Evolutionary conservation across 1,284 basidiomycete genomes (phyloP).

Genomic region (Neonothopanus nambi): DNA sequence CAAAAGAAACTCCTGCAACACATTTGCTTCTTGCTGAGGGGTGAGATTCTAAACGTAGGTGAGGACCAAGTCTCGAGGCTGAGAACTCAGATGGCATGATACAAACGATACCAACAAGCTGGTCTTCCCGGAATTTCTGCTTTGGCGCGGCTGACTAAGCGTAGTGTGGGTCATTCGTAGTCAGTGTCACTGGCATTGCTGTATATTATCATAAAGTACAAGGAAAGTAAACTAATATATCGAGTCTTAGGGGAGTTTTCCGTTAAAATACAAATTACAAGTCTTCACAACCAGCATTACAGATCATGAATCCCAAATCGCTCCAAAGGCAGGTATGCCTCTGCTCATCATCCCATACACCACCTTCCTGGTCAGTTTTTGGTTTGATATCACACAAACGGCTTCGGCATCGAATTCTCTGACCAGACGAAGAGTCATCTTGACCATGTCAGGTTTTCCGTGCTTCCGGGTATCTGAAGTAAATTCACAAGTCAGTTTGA

Average conservation of each 20-base stretch:
- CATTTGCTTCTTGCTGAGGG: constrained; percentile 51
- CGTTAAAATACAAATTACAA: constrained; percentile 37
- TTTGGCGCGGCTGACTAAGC: too few species aligned
- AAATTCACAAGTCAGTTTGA: not conserved
- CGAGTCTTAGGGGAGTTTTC: too few species aligned
- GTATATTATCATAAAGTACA: too few species aligned
- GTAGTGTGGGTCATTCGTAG: too few species aligned
- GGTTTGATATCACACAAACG: constrained; percentile 62
- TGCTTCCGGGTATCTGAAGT: constrained; percentile 52
- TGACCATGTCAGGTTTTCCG: constrained; percentile 65
- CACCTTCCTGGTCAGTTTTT: constrained; percentile 58
- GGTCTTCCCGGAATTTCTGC: too few species aligned
- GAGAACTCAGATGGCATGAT: not conserved
- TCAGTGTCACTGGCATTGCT: too few species aligned
- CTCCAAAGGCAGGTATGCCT: constrained; percentile 61
- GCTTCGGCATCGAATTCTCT: constrained; percentile 63
- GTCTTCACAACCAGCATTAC: constrained; percentile 39
- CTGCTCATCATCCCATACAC: constrained; percentile 62
- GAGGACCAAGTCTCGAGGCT: not conserved
- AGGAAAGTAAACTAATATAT: too few species aligned
- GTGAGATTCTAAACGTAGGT: constrained; percentile 33
- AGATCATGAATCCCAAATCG: constrained; percentile 48
- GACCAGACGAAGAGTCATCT: constrained; percentile 55
- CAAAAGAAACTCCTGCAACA: constrained; percentile 38
- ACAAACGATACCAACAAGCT: too few species aligned